phyloP scores from a whole-genome alignment of 768 basidiomycete genomes.

The Xanthoconium stramineum region DNA sequence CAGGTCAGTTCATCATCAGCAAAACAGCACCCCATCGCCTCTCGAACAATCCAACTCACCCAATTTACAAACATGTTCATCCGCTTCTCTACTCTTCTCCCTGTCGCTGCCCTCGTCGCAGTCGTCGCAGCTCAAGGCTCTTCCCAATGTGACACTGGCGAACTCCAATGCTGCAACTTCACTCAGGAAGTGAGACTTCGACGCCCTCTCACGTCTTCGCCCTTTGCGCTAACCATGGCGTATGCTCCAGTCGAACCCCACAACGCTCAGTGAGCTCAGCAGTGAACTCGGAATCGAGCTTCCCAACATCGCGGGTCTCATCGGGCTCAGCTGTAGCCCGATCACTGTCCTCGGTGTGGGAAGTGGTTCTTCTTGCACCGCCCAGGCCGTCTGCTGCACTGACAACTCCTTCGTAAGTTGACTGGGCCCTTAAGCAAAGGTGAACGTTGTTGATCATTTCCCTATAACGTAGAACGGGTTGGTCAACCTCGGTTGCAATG shows the following conservation, averaged over 20 bases:
- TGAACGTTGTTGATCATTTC: too few relatives aligned
- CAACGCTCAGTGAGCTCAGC: not conserved
- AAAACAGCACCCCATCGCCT: not conserved
- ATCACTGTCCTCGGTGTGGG: not conserved
- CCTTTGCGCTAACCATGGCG: not conserved
- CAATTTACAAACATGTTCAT: conserved; percentile 3
- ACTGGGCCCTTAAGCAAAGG: too few relatives aligned
- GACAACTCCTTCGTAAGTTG: conserved; percentile 5
- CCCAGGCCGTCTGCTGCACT: conserved; percentile 16
- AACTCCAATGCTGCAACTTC: conserved; percentile 2
- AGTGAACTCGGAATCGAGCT: not conserved
- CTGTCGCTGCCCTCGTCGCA: conserved; percentile 9
- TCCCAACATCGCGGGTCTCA: not conserved
- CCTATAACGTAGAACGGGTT: too few relatives aligned
- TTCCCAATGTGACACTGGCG: conserved; percentile 14
- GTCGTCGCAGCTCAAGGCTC: not conserved
- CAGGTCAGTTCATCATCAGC: not conserved
- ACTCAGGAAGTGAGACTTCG: not conserved
- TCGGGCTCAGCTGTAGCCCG: conserved; percentile 5
- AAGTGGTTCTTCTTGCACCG: not conserved
- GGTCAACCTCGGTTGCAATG: too few relatives aligned
- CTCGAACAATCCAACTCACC: not conserved
- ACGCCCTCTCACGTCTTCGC: not conserved
- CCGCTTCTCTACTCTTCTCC: conserved; percentile 6
- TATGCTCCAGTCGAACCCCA: not conserved